Conservation (phyloP, 164 flowering plant species). For the Vitis rupestris region DNA sequence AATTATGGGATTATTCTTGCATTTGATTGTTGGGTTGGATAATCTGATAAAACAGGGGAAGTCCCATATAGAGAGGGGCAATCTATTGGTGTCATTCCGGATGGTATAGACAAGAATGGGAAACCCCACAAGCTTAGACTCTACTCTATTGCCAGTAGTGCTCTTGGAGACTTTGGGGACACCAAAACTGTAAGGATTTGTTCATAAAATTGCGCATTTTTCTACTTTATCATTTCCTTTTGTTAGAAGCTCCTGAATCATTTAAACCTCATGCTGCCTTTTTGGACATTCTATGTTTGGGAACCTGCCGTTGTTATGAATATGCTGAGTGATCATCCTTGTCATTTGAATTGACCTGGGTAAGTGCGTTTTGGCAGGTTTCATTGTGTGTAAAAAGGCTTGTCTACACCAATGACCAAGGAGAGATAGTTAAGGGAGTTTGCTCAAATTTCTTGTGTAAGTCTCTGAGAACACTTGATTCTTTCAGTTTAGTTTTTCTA, state of each 20-base stretch:
- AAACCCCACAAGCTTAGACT: conserved; percentile 95
- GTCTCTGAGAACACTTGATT: too few species aligned
- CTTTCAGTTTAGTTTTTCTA: too few species aligned
- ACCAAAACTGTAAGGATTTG: conserved; percentile 79
- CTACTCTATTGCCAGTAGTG: conserved; percentile 99
- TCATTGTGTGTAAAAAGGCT: conserved; percentile 92
- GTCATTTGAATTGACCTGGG: neutral
- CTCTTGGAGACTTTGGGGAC: conserved; percentile 97
- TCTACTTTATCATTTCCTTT: neutral
- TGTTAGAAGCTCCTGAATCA: too few species aligned
- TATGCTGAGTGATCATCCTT: too few species aligned
- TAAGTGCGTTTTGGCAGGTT: conserved; percentile 42
- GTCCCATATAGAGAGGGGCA: conserved; percentile 97
- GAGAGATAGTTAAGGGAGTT: conserved; percentile 93
- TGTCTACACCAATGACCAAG: conserved; percentile 88
- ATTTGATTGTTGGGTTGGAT: too few species aligned
- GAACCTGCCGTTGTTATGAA: too few species aligned
- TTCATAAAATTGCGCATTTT: neutral
- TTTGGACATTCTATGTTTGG: too few species aligned
- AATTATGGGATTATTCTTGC: too few species aligned
- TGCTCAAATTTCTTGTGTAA: conserved; percentile 97
- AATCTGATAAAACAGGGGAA: conserved; percentile 50
- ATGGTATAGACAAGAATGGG: conserved; percentile 90
- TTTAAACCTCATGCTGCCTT: too few species aligned
- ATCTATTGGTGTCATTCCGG: conserved; percentile 86